Conservation (phyloP, 1,284 basidiomycete species). For the Tilletia horrida region DNA sequence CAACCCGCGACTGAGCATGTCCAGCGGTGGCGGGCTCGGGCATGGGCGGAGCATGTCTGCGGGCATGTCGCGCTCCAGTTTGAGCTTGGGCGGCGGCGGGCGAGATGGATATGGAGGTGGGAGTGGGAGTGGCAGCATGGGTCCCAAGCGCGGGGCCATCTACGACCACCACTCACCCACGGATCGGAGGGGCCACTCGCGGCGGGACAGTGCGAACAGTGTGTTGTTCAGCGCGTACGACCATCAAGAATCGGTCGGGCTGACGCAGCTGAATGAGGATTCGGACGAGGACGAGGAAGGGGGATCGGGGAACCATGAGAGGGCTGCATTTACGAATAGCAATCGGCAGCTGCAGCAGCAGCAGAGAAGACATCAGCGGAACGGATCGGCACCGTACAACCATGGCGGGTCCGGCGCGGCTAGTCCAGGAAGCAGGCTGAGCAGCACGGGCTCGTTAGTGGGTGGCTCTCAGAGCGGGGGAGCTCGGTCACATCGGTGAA, state of each 20-base stretch:
- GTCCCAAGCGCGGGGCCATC: conserved; percentile 21
- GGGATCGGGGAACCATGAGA: neutral
- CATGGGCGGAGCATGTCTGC: neutral
- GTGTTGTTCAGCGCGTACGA: conserved; percentile 48
- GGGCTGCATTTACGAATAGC: conserved; percentile 8
- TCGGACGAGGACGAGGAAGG: conserved; percentile 27
- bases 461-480: neutral
- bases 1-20: conserved; percentile 14
- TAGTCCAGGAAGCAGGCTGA: conserved; percentile 11
- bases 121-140: conserved; percentile 18
- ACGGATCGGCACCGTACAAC: conserved; percentile 8
- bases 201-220: conserved; percentile 31
- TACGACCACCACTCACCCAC: conserved; percentile 15
- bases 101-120: conserved; percentile 29
- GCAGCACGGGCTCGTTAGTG: conserved; percentile 11
- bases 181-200: conserved; percentile 21
- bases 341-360: neutral
- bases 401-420: neutral
- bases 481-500: neutral
- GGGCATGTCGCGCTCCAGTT: conserved; percentile 26
- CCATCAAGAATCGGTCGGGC: conserved; percentile 39
- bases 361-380: neutral
- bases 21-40: neutral
- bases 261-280: conserved; percentile 43
- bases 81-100: conserved; percentile 23